Evolutionary conservation across 176 grass and related monocot species (phyloP), one percentile per base, ranked within the genome.

Genomic region (Ananas comosus): DNA sequence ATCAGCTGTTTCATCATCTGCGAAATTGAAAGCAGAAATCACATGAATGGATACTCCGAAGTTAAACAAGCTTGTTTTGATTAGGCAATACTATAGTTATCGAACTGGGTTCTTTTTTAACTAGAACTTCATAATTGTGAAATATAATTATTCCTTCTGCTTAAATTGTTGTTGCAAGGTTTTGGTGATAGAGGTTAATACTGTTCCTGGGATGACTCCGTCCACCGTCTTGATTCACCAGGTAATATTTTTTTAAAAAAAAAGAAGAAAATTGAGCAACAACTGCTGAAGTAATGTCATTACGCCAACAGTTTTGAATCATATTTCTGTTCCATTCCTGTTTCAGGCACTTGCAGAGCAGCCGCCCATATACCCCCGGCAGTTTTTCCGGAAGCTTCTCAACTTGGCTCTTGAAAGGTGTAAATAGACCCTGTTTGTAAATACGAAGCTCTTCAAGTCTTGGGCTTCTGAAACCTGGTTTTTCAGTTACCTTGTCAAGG

Each of bases 171-270:
- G 4, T 57, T 59, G n/a, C 16, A 65, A 96, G 93, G 88, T 96
- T 25, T 51, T 92, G 71, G 11, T 92, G 79, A 92, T 96, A 54
- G 93, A 96, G 78, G 93, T 87, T 1, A 96, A 96, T 14, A 92
- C 93, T 18, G 81, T 96, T 16, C 93, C 93, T 65, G 88, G 93
- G 47, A 92, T 96, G 93, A 92, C 89, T 74, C 93, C 93, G 33
- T 96, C 93, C 6, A 96, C 89, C 0, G 88, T 92, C 18, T 77
- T 96, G 69, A 87, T 96, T 77, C 93, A 96, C 81, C 89, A 96
- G 54, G 93, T 87, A 83, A 85, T 12, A 0, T n/a, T n/a, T n/a
- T n/a, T n/a, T n/a, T n/a, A n/a, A 9, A 33, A 16, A 68, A 17
- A 25, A 0, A 68, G 61, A 6, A 11, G 13, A 11, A 24, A 11